Evolutionary conservation across 1,284 basidiomycete species (phyloP).

Genomic region (Phlebopus sp.): DNA sequence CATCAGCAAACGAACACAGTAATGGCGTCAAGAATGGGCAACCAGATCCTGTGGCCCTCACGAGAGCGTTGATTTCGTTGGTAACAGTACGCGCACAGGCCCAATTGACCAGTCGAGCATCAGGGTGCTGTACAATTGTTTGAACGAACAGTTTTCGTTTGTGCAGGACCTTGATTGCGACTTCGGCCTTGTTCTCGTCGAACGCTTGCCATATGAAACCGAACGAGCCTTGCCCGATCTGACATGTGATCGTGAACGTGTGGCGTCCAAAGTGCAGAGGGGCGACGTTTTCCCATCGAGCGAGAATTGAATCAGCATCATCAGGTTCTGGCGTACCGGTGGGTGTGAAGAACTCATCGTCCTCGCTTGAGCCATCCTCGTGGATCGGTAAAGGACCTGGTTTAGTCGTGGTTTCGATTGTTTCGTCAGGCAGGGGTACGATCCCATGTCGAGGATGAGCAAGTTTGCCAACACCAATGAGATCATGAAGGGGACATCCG

Average conservation of each 20-base stretch:
- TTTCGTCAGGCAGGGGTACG: too few species aligned
- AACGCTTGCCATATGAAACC: conserved; percentile 3
- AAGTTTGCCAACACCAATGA: too few species aligned
- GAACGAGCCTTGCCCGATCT: conserved; percentile 2
- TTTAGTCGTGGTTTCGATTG: too few species aligned
- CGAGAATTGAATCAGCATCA: background rate
- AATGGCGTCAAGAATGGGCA: conserved; percentile 5
- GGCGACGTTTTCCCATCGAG: background rate
- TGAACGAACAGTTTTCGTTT: background rate
- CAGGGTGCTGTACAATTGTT: background rate
- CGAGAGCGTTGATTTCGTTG: background rate
- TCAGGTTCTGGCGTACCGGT: background rate
- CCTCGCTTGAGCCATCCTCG: too few species aligned
- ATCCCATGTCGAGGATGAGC: too few species aligned
- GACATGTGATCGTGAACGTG: conserved; percentile 1
- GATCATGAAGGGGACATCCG: too few species aligned
- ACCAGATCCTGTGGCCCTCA: background rate
- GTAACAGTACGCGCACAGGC: background rate
- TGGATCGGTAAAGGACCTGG: too few species aligned
- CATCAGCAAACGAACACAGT: conserved; percentile 4
- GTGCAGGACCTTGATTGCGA: conserved; percentile 10
- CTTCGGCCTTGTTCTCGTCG: background rate
- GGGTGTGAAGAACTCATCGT: background rate
- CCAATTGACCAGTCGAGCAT: background rate
- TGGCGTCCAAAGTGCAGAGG: background rate